phyloP scores from a whole-genome alignment of 2,329 filamentous ascomycete species.

The Pseudogymnoascus sp. region DNA sequence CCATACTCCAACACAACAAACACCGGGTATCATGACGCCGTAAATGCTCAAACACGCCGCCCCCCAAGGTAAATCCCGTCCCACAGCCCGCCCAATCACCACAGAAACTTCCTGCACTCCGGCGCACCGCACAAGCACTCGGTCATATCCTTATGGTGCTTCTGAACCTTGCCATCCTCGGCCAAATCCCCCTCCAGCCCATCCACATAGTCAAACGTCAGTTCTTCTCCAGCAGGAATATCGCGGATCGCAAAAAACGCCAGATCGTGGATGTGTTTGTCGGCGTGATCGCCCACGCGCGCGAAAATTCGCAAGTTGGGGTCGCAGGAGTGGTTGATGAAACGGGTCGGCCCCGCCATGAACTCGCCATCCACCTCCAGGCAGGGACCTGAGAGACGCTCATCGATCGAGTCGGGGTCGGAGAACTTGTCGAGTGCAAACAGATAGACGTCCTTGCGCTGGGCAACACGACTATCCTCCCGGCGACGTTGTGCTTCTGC shows the following conservation, averaged over 20 bases:
- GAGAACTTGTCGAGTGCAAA: constrained; percentile 78
- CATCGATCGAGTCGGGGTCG: constrained; percentile 47
- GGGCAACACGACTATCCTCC: constrained; percentile 43
- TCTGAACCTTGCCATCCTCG: constrained; percentile 30
- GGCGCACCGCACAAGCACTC: constrained; percentile 54
- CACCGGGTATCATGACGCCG: constrained; percentile 7
- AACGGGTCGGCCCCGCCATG: constrained; percentile 69
- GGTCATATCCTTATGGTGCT: constrained; percentile 50
- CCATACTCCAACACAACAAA: neutral
- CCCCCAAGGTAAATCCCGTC: neutral
- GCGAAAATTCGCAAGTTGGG: constrained; percentile 76
- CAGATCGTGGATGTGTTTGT: constrained; percentile 67
- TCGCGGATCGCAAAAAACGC: constrained; percentile 66
- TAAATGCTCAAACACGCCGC: constrained; percentile 2
- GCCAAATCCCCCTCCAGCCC: constrained; percentile 41
- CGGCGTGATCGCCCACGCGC: constrained; percentile 68
- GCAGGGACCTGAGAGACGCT: constrained; percentile 43
- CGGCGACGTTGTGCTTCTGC: constrained; percentile 60
- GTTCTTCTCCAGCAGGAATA: constrained; percentile 58
- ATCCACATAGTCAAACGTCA: constrained; percentile 76
- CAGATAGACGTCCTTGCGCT: constrained; percentile 69
- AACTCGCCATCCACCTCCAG: constrained; percentile 66
- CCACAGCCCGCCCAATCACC: constrained; percentile 35
- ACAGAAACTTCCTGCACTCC: constrained; percentile 64
- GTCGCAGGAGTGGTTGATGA: constrained; percentile 77